Base-by-base conservation (phyloP, 2,329 filamentous ascomycete species). In the Akanthomyces lecanii region DNA sequence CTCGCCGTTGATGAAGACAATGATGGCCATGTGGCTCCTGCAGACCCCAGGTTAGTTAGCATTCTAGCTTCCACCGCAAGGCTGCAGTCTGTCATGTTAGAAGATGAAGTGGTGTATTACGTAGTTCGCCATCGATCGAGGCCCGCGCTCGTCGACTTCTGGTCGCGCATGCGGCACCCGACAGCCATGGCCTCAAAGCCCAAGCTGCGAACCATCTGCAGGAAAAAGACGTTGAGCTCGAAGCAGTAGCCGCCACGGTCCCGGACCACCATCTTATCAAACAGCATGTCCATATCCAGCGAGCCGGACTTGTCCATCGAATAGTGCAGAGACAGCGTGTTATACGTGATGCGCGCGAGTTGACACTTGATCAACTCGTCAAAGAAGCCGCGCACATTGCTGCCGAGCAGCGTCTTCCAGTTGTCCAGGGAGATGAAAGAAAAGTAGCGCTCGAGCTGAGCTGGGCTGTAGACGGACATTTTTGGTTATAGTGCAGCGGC, bases 161-260 rank as follows among this genome's bases (percentile, higher is more conserved):
- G 30, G 21, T 59, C 33, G 33, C 47, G 56, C 50, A 61, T 61
- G 12, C 50, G 48, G 16, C 58, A 61, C 11, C 48, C 58, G 12
- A 62, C 52, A 3, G 36, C 23, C 23, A 33, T 62, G 44, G 60
- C 33, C 7, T 50, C n/a, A 3, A 51, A 62, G 60, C 52, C 60
- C 5, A 62, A 8, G 51, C 52, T 62, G 23, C 44, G 44, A 50
- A 56, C 33, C 14, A 51, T 16, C 2, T 50, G 33, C 12, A 50
- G 33, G 30, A 62, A 48, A 33, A 56, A 55, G 16, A 56, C 36
- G 25, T 51, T 56, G 51, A 51, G 23, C 18, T 62, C 52, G 25
- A 62, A 56, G 33, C 60, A 56, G 44, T 56, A 62, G 33, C 60
- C 60, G 23, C 60, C 60, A 21, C 30, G 52, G 33, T 51, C 23